These are phyloP conservation scores for Periglandula ipomoeae DNA, from an alignment of 2,329 filamentous ascomycete genomes.

Conservation along the genomic window DNA sequence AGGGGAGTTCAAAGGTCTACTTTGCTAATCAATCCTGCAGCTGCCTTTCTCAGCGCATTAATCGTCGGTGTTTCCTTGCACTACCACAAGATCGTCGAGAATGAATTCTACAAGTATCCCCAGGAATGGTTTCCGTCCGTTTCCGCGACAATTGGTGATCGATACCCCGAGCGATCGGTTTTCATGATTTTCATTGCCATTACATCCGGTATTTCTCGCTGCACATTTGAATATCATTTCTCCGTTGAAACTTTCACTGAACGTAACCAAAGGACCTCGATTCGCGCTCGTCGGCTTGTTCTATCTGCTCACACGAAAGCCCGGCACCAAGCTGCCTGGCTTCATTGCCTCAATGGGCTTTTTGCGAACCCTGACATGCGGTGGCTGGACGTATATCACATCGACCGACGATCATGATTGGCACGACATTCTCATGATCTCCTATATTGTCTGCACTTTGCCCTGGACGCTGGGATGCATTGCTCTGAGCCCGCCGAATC, in stretches of 20 bases:
- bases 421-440: conserved; percentile 99
- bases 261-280: conserved; percentile 57
- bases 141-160: conserved; percentile 92
- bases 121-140: conserved; percentile 96
- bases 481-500: conserved; percentile 76
- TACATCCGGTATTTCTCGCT: conserved; percentile 59
- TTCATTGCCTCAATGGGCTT: conserved; percentile 72
- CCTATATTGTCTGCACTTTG: conserved; percentile 85
- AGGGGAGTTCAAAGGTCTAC: not conserved
- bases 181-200: conserved; percentile 98
- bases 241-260: conserved; percentile 1
- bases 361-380: conserved; percentile 85
- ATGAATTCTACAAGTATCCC: conserved; percentile 91
- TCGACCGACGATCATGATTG: conserved; percentile 97
- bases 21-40: conserved; percentile 30
- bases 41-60: conserved; percentile 79
- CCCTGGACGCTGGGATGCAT: conserved; percentile 94
- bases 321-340: conserved; percentile 67
- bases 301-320: conserved; percentile 78
- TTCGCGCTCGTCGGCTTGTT: conserved; percentile 86
- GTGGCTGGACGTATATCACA: conserved; percentile 97
- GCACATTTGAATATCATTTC: not conserved
- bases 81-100: conserved; percentile 95
- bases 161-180: conserved; percentile 91
- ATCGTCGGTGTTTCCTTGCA: conserved; percentile 74